Base-by-base conservation (phyloP, 1,139 yeast genomes). In the Meyerozyma smithsonii region DNA sequence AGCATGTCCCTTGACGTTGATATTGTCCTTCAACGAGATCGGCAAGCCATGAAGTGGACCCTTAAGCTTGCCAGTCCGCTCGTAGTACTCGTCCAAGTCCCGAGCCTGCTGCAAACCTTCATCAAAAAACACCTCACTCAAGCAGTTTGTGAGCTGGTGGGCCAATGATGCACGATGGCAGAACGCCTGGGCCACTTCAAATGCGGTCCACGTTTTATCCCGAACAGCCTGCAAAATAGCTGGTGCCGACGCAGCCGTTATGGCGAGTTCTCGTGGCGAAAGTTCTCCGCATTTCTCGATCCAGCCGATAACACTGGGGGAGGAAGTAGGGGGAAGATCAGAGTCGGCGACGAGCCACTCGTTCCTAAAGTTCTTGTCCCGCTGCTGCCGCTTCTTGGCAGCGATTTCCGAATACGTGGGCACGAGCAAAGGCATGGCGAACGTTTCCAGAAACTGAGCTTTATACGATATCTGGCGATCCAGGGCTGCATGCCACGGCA, bases 1-100 rank as follows among this genome's bases (percentile, higher is more conserved):
- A 37, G 76, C 80, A 42, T 69, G 73, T 32, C 82, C 83, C 38
- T 61, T 60, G 36, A 76, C 57, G 43, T 66, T 64, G 44, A 69
- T 62, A 32, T 76, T 70, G 46, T 72, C 78, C 49, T 77, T 77
- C 42, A 66, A 54, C 0, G 70, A 64, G n/a, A 66, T 54, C 8
- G 77, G 72, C 24, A 67, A 45, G 0, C 72, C 72, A 40, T 60
- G 76, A 38, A 57, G 51, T 2, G 65, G 72, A 36, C 66, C 74
- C 37, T 42, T 48, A 26, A 50, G 41, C 17, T 49, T 48, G 4
- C 62, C 69, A 35, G 50, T 51, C 14, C 42, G 42, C 35, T 51
- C 55, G 14, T 54, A 57, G 45, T 58, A 56, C 16, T 50, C 52
- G 42, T 65, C 70, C 39, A 61, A 52, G 32, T 50, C 61, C 32